Conservation (phyloP, 176 grass and related monocot genomes). For the Triticum dicoccoides region DNA sequence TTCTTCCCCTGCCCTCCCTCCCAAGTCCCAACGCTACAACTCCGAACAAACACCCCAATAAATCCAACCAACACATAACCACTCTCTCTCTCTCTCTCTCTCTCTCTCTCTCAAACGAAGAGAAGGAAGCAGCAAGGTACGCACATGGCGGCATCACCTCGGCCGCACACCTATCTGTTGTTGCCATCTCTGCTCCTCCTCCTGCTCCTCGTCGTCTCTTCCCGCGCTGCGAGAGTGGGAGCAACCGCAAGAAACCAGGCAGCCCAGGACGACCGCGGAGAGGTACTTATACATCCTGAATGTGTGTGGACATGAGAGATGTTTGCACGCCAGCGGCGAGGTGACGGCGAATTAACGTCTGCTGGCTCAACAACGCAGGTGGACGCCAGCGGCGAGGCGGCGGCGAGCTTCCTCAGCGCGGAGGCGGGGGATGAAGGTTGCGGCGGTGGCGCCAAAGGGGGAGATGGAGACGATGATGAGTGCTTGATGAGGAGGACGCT, state of each 20-base stretch:
- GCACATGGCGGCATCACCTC: background rate
- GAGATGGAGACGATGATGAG: background rate
- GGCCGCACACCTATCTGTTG: background rate
- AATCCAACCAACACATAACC: background rate
- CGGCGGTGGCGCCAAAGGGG: background rate
- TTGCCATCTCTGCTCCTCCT: background rate
- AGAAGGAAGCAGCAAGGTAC: background rate
- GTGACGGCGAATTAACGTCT: background rate
- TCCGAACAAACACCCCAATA: background rate
- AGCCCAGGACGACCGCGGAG: background rate
- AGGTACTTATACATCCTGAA: background rate
- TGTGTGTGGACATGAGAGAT: background rate
- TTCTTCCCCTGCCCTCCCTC: background rate
- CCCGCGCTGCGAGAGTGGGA: background rate
- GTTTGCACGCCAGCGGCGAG: no score
- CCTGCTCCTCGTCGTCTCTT: background rate
- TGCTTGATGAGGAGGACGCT: constrained; percentile 5
- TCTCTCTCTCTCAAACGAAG: background rate
- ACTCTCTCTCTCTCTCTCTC: background rate
- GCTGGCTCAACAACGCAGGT: background rate
- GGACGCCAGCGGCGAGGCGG: background rate
- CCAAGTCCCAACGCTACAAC: background rate
- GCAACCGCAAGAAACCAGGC: background rate
- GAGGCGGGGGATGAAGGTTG: background rate
- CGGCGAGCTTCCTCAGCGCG: background rate